These are phyloP conservation scores for Zygnema cylindricum DNA, from an alignment of 139 green algal genomes.

Conservation along the genomic window DNA sequence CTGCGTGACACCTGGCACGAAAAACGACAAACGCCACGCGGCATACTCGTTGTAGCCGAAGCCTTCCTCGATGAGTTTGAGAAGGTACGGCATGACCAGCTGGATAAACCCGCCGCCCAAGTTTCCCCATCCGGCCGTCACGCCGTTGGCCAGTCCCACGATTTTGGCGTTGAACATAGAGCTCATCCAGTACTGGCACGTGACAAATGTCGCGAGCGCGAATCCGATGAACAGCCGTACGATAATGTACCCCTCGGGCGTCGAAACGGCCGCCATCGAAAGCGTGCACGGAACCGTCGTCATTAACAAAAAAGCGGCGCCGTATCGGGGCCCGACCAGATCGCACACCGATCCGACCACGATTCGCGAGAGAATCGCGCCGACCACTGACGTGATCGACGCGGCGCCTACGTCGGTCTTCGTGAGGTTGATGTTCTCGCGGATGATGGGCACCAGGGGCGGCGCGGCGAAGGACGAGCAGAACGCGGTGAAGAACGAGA, in stretches of 20 bases:
- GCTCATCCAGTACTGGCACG: slow-evolving; percentile 83
- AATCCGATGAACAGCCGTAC: slow-evolving; percentile 84
- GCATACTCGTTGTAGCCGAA: slow-evolving; percentile 59
- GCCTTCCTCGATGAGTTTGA: slow-evolving; percentile 65
- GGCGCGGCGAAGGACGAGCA: slow-evolving; percentile 89
- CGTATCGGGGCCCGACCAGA: slow-evolving; percentile 79
- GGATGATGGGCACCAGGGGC: slow-evolving; percentile 81
- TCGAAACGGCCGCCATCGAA: slow-evolving; percentile 66
- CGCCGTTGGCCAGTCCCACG: slow-evolving; percentile 87
- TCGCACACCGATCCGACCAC: slow-evolving; percentile 80
- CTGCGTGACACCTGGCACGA: slow-evolving; percentile 77
- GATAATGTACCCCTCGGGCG: slow-evolving; percentile 76
- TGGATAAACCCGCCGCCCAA: slow-evolving; percentile 77
- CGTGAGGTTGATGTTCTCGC: slow-evolving; percentile 81
- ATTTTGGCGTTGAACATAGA: slow-evolving; percentile 86
- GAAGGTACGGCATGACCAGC: slow-evolving; percentile 91
- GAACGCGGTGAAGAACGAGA: slow-evolving; percentile 89
- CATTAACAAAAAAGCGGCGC: slow-evolving; percentile 66
- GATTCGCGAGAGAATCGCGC: slow-evolving; percentile 73
- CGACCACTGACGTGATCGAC: slow-evolving; percentile 73
- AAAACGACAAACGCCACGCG: slow-evolving; percentile 89
- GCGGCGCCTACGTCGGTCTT: slow-evolving; percentile 70
- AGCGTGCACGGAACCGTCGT: slow-evolving; percentile 74
- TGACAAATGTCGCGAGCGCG: slow-evolving; percentile 85
- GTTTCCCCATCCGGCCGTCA: slow-evolving; percentile 85